phyloP scores from a whole-genome alignment of 805 yeast genomes.

The Yarrowia sp. region DNA sequence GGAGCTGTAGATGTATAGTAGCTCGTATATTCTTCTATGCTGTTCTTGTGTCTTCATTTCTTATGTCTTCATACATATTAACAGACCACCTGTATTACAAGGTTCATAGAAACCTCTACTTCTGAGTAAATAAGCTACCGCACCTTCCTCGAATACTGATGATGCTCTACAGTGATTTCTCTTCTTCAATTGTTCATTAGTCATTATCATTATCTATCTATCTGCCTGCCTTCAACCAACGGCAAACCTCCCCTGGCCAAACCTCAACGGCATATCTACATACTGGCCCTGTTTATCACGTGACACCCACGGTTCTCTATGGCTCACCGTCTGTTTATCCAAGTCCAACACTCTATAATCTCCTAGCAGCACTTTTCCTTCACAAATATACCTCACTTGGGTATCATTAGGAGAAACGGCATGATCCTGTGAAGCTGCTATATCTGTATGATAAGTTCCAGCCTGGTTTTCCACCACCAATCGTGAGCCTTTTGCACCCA shows the following conservation, averaged over 20 bases:
- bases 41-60: too few relatives aligned
- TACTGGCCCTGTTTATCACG: not conserved
- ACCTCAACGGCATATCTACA: not conserved
- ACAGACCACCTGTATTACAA: too few relatives aligned
- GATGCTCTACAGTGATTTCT: too few relatives aligned
- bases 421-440: slow-evolving; percentile 15
- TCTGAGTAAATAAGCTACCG: too few relatives aligned
- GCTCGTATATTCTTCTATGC: too few relatives aligned
- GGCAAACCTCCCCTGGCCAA: not conserved
- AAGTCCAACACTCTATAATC: slow-evolving; percentile 16
- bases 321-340: slow-evolving; percentile 5
- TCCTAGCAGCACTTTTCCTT: slow-evolving; percentile 1
- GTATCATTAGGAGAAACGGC: slow-evolving; percentile 5
- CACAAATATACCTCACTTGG: not conserved
- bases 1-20: too few relatives aligned
- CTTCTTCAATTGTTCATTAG: too few relatives aligned
- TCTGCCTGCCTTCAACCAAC: not conserved
- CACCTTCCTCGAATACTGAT: too few relatives aligned
- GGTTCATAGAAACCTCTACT: too few relatives aligned
- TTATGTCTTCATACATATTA: too few relatives aligned
- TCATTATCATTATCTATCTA: not conserved
- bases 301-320: not conserved
- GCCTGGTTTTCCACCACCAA: not conserved
- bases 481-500: not conserved
- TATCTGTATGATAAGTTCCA: slow-evolving; percentile 6